These are phyloP conservation scores for Annulohypoxylon bovei DNA, from an alignment of 495 filamentous ascomycete genomes.

Conservation along the genomic window DNA sequence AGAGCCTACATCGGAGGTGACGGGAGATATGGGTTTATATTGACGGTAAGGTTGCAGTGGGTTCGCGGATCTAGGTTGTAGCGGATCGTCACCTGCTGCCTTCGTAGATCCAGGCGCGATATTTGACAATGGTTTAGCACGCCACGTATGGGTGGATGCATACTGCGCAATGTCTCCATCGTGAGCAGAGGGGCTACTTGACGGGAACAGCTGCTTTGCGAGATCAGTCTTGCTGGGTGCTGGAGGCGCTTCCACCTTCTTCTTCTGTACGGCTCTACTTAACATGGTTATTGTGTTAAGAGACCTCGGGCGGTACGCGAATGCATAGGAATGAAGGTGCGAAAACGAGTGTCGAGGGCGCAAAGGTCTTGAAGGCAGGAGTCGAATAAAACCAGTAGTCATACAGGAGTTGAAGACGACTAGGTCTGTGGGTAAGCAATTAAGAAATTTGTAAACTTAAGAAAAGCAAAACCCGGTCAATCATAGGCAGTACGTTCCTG, in stretches of 20 bases:
- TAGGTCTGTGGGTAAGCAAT: neutral
- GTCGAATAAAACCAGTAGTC: conserved; percentile 41
- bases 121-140: conserved; percentile 40
- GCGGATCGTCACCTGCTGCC: conserved; percentile 26
- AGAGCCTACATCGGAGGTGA: conserved; percentile 1
- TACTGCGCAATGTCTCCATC: conserved; percentile 48
- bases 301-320: conserved; percentile 23
- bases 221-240: conserved; percentile 44
- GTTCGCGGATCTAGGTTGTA: conserved; percentile 35
- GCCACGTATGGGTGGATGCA: conserved; percentile 43
- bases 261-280: conserved; percentile 46
- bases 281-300: conserved; percentile 56
- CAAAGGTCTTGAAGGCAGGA: conserved; percentile 36
- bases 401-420: conserved; percentile 34
- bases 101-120: conserved; percentile 32
- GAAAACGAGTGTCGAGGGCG: conserved; percentile 27
- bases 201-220: conserved; percentile 59
- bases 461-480: neutral
- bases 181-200: conserved; percentile 56
- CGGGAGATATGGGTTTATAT: conserved; percentile 21
- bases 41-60: conserved; percentile 22
- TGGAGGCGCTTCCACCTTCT: conserved; percentile 40
- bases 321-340: conserved; percentile 22
- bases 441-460: neutral
- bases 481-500: neutral